These are phyloP conservation scores for Arthromyces matolae DNA, from an alignment of 768 basidiomycete species.

Conservation along the genomic window DNA sequence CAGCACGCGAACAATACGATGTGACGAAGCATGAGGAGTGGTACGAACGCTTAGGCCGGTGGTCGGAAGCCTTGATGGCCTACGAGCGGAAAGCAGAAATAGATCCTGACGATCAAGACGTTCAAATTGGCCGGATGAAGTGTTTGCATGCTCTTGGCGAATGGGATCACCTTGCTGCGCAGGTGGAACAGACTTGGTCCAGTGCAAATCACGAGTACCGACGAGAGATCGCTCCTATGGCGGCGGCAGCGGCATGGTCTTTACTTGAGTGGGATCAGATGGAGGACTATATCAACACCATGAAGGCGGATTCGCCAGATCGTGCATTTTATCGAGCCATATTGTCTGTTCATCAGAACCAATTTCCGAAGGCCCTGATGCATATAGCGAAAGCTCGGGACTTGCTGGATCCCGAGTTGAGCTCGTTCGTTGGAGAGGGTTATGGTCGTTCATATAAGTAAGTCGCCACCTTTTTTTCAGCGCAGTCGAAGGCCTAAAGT, in stretches of 20 bases:
- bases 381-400: slow-evolving; percentile 95
- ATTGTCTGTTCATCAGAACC: slow-evolving; percentile 92
- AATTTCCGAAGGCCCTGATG: slow-evolving; percentile 84
- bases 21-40: slow-evolving; percentile 94
- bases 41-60: slow-evolving; percentile 94
- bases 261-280: slow-evolving; percentile 96
- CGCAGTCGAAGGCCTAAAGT: background rate
- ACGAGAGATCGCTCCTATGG: slow-evolving; percentile 92
- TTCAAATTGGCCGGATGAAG: slow-evolving; percentile 89
- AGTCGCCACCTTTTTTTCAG: slow-evolving; percentile 21
- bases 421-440: slow-evolving; percentile 88
- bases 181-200: slow-evolving; percentile 87
- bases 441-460: slow-evolving; percentile 98
- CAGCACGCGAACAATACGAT: slow-evolving; percentile 86
- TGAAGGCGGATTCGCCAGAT: slow-evolving; percentile 92
- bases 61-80: slow-evolving; percentile 88
- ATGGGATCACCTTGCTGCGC: slow-evolving; percentile 87
- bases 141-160: slow-evolving; percentile 96
- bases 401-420: slow-evolving; percentile 85
- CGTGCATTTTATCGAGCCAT: slow-evolving; percentile 96
- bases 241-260: slow-evolving; percentile 96
- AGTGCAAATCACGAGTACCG: slow-evolving; percentile 80
- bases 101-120: slow-evolving; percentile 74
- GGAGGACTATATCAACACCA: slow-evolving; percentile 93
- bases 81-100: slow-evolving; percentile 76